These are phyloP conservation scores for Cutaneotrichosporon dermatis DNA, from an alignment of 1,284 basidiomycete genomes.

Conservation along the genomic window DNA sequence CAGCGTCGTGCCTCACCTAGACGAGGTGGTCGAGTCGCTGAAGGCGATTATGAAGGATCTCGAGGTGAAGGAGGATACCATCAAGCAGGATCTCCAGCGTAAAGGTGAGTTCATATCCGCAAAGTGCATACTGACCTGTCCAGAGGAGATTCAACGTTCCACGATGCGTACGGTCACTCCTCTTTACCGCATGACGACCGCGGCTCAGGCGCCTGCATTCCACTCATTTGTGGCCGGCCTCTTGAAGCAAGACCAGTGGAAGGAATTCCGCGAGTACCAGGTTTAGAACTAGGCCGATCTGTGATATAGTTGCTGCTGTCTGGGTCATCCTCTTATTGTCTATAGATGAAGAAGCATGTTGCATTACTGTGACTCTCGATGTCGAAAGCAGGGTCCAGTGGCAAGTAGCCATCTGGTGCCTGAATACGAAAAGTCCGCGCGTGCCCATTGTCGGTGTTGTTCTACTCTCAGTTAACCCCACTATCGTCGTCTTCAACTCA, in stretches of 20 bases:
- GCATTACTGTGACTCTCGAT: neutral
- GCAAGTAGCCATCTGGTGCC: no score
- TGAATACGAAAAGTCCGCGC: neutral
- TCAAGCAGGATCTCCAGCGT: conserved; percentile 94
- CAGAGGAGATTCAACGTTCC: conserved; percentile 79
- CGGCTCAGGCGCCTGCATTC: conserved; percentile 64
- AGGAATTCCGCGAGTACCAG: conserved; percentile 41
- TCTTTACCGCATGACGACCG: conserved; percentile 60
- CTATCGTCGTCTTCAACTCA: no score
- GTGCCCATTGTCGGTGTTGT: no score
- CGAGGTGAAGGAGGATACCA: conserved; percentile 84
- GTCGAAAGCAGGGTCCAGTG: neutral
- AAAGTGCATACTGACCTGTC: neutral
- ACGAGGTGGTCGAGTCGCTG: conserved; percentile 76
- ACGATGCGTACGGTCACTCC: conserved; percentile 79
- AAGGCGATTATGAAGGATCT: conserved; percentile 87
- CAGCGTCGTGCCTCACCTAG: conserved; percentile 74
- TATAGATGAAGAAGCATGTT: conserved; percentile 3
- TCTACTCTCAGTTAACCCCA: no score
- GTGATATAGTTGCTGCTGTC: neutral
- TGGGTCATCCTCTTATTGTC: neutral
- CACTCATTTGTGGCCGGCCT: conserved; percentile 60
- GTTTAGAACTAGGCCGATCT: conserved; percentile 13
- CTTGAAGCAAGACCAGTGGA: conserved; percentile 42
- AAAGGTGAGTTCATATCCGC: conserved; percentile 50